Evolutionary conservation across 306 rosid species (phyloP).

Genomic region (Inga oerstediana): DNA sequence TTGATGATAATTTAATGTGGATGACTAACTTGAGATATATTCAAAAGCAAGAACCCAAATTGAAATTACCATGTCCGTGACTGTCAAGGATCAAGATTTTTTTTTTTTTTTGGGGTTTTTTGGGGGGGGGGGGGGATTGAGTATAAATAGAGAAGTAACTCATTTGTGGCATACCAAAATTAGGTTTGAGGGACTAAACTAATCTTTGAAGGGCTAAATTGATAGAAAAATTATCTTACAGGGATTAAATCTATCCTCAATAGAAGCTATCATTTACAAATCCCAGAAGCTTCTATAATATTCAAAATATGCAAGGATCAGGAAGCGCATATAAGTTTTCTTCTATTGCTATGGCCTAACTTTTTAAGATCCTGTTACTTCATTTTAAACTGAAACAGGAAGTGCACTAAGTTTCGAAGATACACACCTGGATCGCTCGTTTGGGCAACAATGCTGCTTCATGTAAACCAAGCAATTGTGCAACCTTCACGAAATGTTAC

Average conservation of each 20-base stretch:
- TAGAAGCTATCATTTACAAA: background rate
- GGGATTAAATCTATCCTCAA: background rate
- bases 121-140: background rate
- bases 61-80: background rate
- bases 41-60: background rate
- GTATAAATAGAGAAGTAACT: background rate
- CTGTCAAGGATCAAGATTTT: background rate
- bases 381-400: background rate
- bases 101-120: too few relatives aligned
- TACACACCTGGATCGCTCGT: slow-evolving; percentile 91
- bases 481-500: slow-evolving; percentile 62
- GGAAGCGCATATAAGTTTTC: background rate
- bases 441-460: slow-evolving; percentile 93
- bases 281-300: background rate
- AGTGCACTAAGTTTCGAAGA: slow-evolving; percentile 22
- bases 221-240: background rate
- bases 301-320: slow-evolving; percentile 21
- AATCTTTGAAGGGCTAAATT: background rate
- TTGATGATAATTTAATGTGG: background rate
- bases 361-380: background rate
- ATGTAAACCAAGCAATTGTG: slow-evolving; percentile 75
- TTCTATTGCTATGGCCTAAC: background rate
- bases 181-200: background rate
- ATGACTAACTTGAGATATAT: background rate
- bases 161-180: background rate